These are phyloP conservation scores for Neurospora cerealis DNA, from an alignment of 495 filamentous ascomycete species.

Conservation along the genomic window DNA sequence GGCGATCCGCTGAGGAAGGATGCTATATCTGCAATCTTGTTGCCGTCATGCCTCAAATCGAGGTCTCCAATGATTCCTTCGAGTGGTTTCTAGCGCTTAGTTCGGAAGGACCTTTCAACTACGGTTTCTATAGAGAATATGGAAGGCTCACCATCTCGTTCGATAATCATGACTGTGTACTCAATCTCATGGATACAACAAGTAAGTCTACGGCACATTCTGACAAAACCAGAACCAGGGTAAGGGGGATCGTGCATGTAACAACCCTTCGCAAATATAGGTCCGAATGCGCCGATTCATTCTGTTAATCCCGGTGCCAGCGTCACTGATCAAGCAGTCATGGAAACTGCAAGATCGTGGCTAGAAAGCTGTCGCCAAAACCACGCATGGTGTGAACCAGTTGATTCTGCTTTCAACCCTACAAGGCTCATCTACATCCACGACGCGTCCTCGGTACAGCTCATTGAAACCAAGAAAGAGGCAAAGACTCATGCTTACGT, in stretches of 20 bases:
- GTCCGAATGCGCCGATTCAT: neutral
- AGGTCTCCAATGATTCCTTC: neutral
- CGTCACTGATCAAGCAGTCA: neutral
- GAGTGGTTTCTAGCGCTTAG: too few species aligned
- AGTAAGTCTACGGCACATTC: neutral
- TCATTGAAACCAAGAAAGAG: neutral
- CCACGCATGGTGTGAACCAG: neutral
- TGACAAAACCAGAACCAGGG: neutral
- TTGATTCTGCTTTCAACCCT: neutral
- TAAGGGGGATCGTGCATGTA: neutral
- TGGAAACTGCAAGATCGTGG: neutral
- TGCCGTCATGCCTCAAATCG: neutral
- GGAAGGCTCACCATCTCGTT: rapidly evolving
- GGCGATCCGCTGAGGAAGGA: neutral
- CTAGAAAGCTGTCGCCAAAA: neutral
- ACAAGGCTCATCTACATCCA: neutral
- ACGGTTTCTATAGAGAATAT: neutral
- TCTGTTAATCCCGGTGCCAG: neutral
- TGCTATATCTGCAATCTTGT: neutral
- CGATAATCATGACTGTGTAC: rapidly evolving
- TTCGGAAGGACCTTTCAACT: neutral
- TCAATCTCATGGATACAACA: neutral
- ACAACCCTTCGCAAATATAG: neutral
- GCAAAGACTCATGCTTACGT: neutral
- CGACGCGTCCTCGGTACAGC: neutral